Evolutionary conservation across 495 filamentous ascomycete species (phyloP), one percentile per base, ranked within the genome.

Genomic region (Penicillium parvum): DNA sequence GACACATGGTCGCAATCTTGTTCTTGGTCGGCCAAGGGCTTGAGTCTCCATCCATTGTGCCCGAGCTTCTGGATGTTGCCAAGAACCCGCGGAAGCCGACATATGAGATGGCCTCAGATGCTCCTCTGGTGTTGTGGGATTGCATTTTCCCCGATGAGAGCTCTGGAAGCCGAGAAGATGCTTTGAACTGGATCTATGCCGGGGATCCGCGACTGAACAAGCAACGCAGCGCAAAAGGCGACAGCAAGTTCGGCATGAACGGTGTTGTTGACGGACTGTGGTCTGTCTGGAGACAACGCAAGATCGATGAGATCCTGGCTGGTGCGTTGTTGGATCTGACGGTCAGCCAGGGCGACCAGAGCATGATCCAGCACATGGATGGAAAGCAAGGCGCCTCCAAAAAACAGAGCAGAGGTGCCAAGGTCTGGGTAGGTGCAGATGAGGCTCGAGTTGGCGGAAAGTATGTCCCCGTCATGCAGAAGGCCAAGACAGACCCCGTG

Each of bases 11-110:
- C 10, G 75, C 82, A 14, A 74, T 97, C 11, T 68, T 98, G 20
- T 97, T 98, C 65, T 63, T 88, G 7, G 76, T 98, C n/a, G 92
- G 87, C 8, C 94, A 97, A 65, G 84, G 88, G 0, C 74, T 95
- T 5, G 92, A 98, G 55, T 57, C 70, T 15, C 85, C 90, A 4
- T 75, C 75, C 0, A 57, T 97, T 3, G 70, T 97, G 17, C 61
- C 72, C 14, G 74, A 85, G 3, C 66, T 98, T 10, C 69, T 98
- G 19, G 83, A 97, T 59, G 64, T 85, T 12, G 48, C 66, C 9
- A 76, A 76, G 37, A 79, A 81, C 47, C 88, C 88, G 7, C 57
- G 76, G 16, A 84, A 82, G 55, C 94, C 94, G 4, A 76, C 69
- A 11, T 98, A 97, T 66, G 77, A 83, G 34, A 95, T 98, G 83